phyloP scores from a whole-genome alignment of 805 yeast genomes.

The Zygoascus flipseniorum region DNA sequence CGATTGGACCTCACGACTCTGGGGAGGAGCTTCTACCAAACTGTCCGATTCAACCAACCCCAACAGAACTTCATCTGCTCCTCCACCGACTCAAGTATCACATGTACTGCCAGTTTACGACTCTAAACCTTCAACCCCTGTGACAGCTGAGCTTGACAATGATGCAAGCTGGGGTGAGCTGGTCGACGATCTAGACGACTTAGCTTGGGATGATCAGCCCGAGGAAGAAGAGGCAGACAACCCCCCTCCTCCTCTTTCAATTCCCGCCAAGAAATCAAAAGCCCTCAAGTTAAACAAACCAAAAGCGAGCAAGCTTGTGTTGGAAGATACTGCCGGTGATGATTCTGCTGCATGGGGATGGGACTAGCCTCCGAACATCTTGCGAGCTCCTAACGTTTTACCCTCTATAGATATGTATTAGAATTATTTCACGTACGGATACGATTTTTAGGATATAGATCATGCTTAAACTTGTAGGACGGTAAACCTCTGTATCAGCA shows the following conservation, averaged over 20 bases:
- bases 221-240: not conserved
- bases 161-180: conserved; percentile 25
- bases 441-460: not conserved
- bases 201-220: conserved; percentile 2
- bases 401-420: conserved; percentile 1
- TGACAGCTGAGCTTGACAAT: conserved; percentile 22
- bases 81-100: not conserved
- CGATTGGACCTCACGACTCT: not conserved
- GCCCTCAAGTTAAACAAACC: not conserved
- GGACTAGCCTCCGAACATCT: conserved; percentile 8
- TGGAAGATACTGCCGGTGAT: conserved; percentile 10
- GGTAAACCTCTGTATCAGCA: too few species aligned
- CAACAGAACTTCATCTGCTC: conserved; percentile 7
- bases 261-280: conserved; percentile 3
- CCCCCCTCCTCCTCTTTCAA: not conserved
- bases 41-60: not conserved
- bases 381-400: not conserved
- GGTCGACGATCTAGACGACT: conserved; percentile 1
- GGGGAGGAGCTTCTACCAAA: not conserved
- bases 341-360: conserved; percentile 11
- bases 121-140: not conserved
- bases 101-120: not conserved
- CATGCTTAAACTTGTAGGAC: too few species aligned
- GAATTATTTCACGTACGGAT: not conserved
- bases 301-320: conserved; percentile 1